A percentile compares a stretch with the other conserved stretches of the same genome.
phyloP scores from a whole-genome alignment of 352 stramenopile species.

The Phytopythium cucurbitacearum region DNA sequence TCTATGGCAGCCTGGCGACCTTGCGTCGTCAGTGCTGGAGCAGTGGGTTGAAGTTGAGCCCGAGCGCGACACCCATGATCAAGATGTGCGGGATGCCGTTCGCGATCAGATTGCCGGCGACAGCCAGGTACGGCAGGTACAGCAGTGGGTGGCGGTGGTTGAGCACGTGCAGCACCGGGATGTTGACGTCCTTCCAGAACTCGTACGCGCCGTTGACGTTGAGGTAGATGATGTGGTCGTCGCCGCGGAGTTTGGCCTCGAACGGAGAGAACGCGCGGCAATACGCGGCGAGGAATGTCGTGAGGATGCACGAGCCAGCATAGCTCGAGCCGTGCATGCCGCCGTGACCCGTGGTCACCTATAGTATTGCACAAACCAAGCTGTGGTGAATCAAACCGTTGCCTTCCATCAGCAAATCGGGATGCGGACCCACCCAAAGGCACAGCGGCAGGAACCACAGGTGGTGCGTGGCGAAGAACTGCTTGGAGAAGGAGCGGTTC shows the following conservation, averaged over 20 bases:
- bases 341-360: conserved; percentile 61
- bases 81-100: conserved; percentile 73
- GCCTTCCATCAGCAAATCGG: neutral
- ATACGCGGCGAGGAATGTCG: conserved; percentile 54
- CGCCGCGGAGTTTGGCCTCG: conserved; percentile 49
- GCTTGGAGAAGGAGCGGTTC: conserved; percentile 79
- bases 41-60: conserved; percentile 47
- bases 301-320: conserved; percentile 44
- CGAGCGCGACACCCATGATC: conserved; percentile 50
- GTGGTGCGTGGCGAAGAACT: conserved; percentile 79
- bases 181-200: conserved; percentile 82
- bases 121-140: conserved; percentile 67
- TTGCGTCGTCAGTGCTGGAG: conserved; percentile 24
- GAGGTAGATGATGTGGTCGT: conserved; percentile 69
- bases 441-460: conserved; percentile 83
- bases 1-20: neutral
- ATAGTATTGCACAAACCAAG: neutral
- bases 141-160: conserved; percentile 60
- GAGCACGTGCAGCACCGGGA: conserved; percentile 65
- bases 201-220: conserved; percentile 82
- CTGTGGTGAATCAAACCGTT: neutral
- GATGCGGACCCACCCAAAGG: conserved; percentile 45
- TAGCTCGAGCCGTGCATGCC: conserved; percentile 79
- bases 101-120: conserved; percentile 61
- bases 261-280: conserved; percentile 63